Evolutionary conservation across 495 filamentous ascomycete genomes (phyloP).

Genomic region (Jackrogersella multiformis): DNA sequence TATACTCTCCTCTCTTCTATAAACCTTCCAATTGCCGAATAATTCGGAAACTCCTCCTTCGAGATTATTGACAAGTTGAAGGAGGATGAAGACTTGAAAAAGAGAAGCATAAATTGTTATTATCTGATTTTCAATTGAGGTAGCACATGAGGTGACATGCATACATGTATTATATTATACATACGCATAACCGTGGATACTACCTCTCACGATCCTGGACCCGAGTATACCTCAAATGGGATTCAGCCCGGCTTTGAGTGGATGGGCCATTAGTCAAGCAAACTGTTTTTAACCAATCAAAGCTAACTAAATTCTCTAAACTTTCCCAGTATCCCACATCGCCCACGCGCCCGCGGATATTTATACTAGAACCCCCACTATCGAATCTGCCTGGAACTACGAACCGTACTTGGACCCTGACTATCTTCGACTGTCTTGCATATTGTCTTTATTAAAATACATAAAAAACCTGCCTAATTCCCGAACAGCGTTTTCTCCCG

Average conservation of each 20-base stretch:
- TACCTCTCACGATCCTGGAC: constrained; percentile 11
- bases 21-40: background rate
- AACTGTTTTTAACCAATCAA: constrained; percentile 25
- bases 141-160: constrained; percentile 8
- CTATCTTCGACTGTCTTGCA: constrained; percentile 21
- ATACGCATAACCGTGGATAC: constrained; percentile 2
- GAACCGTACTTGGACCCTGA: constrained; percentile 35
- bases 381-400: constrained; percentile 21
- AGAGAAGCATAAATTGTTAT: constrained; percentile 13
- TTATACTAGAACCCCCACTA: constrained; percentile 30
- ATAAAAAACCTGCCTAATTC: constrained; percentile 17
- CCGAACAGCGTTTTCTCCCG: constrained; percentile 12
- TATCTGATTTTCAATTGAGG: constrained; percentile 29
- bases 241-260: constrained; percentile 27
- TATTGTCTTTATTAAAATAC: constrained; percentile 23
- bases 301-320: background rate
- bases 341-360: constrained; percentile 25
- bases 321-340: constrained; percentile 22
- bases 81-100: constrained; percentile 11
- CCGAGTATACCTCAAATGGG: constrained; percentile 27
- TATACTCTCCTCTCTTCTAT: no score
- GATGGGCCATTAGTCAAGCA: constrained; percentile 38
- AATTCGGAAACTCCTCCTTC: background rate
- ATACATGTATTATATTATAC: constrained; percentile 35
- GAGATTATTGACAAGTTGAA: background rate